phyloP scores from a whole-genome alignment of 2,329 filamentous ascomycete species.

The Nothophaeocryptopus gaeumannii region DNA sequence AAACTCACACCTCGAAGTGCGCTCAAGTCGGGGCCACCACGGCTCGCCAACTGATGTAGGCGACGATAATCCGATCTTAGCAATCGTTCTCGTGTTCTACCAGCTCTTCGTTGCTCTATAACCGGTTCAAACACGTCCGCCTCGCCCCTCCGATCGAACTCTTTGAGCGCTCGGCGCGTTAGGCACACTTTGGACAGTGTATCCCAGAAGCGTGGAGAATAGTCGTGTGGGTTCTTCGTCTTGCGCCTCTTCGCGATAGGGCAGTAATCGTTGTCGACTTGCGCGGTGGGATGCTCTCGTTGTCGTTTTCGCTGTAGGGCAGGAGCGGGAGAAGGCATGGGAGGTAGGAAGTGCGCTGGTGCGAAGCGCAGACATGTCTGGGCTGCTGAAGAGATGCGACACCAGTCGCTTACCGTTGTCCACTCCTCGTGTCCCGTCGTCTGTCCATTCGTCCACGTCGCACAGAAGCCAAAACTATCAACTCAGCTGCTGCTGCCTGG shows the following conservation, averaged over 20 bases:
- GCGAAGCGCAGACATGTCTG: slow-evolving; percentile 1
- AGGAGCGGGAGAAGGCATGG: slow-evolving; percentile 1
- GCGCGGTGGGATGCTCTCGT: not conserved
- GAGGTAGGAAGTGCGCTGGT: slow-evolving; percentile 1
- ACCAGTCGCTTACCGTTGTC: not conserved
- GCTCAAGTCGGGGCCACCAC: not conserved
- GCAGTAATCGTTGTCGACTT: not conserved
- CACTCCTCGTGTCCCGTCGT: not conserved
- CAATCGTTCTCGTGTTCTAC: not conserved
- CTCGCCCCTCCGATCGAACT: not conserved
- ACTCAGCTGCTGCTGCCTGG: not conserved
- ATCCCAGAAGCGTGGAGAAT: slow-evolving; percentile 4
- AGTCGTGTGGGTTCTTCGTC: not conserved
- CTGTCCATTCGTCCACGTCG: slow-evolving; percentile 1
- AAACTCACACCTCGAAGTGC: not conserved
- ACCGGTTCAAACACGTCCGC: not conserved
- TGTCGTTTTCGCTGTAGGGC: slow-evolving; percentile 2
- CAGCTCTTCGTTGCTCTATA: slow-evolving; percentile 1
- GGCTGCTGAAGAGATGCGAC: slow-evolving; percentile 1
- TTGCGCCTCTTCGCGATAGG: not conserved
- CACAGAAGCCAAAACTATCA: slow-evolving; percentile 1
- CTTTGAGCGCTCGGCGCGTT: not conserved
- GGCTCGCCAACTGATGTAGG: not conserved
- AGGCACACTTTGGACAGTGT: slow-evolving; percentile 1
- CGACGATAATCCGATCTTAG: slow-evolving; percentile 1